Evolutionary conservation across 768 basidiomycete species (phyloP), one percentile per base, ranked within the genome.

Genomic region (Russula brevipes): DNA sequence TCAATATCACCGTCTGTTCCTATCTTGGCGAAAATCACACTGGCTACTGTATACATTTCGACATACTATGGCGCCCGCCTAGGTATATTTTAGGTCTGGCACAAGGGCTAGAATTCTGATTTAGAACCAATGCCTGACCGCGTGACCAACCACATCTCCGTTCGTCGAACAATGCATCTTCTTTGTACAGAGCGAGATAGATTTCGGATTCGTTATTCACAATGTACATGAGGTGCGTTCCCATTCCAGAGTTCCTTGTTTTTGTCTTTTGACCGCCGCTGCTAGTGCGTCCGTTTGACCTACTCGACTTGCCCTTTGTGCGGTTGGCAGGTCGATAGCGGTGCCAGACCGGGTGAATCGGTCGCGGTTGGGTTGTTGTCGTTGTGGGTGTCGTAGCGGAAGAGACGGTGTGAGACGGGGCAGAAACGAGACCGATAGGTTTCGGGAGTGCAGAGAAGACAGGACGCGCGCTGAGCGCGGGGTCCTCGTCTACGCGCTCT

Each of bases 401-500:
- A 5, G 66, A 62, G 33, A 51, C 54, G n/a, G 66, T 57, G 19
- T 16, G 64, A 38, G 53, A 62, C 4, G 54, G 33, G 30, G 61
- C 19, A 47, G 61, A 41, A 39, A 39, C 19, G 5, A 49, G 41
- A 17, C 31, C 50, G 39, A 57, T 44, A 30, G 60, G 57, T 55
- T 63, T 53, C 1, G 64, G 64, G 41, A 53, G 56, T 10, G 60
- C 42, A 11, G 57, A 57, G 10, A 46, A 39, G 47, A 39, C 24
- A 39, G 56, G 55, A 39, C 41, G 64, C 14, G 52, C 52, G 45
- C 55, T 66, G 4, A 67, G 58, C 6, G 67, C 67, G 16, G 67
- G 67, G 33, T 68, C 67, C 47, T 68, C 65, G 4, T 66, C 67
- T 7, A 66, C 35, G 36, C 57, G 65, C 35, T 66, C 65, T 33